Percentiles rank a stretch among this genome's conserved stretches.
Conservation (phyloP, 257 asterid genomes). For the Przewalskia tangutica region DNA sequence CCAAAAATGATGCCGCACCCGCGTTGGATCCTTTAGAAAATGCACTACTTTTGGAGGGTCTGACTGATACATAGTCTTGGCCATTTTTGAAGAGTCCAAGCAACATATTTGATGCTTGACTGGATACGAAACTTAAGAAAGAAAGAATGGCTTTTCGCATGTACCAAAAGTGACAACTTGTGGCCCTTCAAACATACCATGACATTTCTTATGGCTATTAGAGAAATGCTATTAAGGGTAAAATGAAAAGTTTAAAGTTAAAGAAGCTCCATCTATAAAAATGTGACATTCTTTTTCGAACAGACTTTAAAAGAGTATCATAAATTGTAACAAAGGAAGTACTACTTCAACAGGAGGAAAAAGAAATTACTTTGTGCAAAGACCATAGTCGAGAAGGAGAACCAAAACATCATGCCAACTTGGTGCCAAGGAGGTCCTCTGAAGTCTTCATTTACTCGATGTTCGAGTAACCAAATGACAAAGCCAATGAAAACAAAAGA, state of each 20-base stretch:
- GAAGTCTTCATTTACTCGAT: conserved; percentile 32
- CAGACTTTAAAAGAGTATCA: neutral
- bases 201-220: neutral
- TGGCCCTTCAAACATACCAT: neutral
- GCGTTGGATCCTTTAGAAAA: too few species aligned
- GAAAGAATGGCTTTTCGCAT: neutral
- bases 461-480: conserved; percentile 41
- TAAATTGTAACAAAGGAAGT: neutral
- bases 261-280: neutral
- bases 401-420: conserved; percentile 15
- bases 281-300: neutral
- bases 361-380: conserved; percentile 13
- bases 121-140: too few species aligned
- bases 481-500: conserved; percentile 30
- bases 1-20: too few species aligned
- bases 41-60: too few species aligned
- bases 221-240: neutral
- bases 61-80: too few species aligned
- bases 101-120: too few species aligned
- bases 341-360: neutral
- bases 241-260: neutral
- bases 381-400: conserved; percentile 14
- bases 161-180: neutral
- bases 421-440: conserved; percentile 22
- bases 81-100: too few species aligned